Conservation (phyloP, 768 basidiomycete genomes). For the Sutorius australiensis region DNA sequence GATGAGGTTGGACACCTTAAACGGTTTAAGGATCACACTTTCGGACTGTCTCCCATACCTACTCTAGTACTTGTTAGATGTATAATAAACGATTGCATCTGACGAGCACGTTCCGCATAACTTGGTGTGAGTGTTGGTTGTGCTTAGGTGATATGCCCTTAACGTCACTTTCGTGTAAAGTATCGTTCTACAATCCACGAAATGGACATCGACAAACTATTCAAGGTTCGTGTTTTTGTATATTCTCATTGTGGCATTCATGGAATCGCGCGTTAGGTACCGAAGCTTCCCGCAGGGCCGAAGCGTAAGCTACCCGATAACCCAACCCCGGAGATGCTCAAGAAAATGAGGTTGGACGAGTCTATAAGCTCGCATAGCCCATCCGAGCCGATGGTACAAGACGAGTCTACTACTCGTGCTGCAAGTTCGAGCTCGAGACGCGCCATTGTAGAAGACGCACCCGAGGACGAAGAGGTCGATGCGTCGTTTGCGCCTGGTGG, state of each 20-base stretch:
- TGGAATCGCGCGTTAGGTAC: slow-evolving; percentile 41
- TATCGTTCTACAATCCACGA: not conserved
- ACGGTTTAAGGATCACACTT: not conserved
- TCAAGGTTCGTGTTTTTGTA: slow-evolving; percentile 36
- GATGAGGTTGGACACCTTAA: slow-evolving; percentile 4
- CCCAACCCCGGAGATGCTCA: slow-evolving; percentile 78
- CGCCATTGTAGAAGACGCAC: slow-evolving; percentile 58
- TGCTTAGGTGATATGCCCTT: slow-evolving; percentile 16
- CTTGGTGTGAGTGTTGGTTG: not conserved
- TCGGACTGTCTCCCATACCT: not conserved
- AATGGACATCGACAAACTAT: slow-evolving; percentile 51
- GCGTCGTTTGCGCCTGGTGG: slow-evolving; percentile 73
- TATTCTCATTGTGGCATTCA: not conserved
- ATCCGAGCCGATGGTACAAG: slow-evolving; percentile 9
- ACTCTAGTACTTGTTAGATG: slow-evolving; percentile 2
- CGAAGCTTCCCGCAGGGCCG: slow-evolving; percentile 59
- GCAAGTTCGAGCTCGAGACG: slow-evolving; percentile 33
- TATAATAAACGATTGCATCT: not conserved
- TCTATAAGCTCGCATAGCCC: slow-evolving; percentile 3
- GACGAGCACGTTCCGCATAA: not conserved
- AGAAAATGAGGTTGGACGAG: slow-evolving; percentile 65
- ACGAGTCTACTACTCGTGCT: slow-evolving; percentile 4
- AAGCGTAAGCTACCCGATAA: slow-evolving; percentile 76
- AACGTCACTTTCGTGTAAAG: not conserved
- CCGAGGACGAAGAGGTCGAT: slow-evolving; percentile 28